These are phyloP conservation scores for Inonotus hispidus DNA, from an alignment of 1,284 basidiomycete species.

Conservation along the genomic window DNA sequence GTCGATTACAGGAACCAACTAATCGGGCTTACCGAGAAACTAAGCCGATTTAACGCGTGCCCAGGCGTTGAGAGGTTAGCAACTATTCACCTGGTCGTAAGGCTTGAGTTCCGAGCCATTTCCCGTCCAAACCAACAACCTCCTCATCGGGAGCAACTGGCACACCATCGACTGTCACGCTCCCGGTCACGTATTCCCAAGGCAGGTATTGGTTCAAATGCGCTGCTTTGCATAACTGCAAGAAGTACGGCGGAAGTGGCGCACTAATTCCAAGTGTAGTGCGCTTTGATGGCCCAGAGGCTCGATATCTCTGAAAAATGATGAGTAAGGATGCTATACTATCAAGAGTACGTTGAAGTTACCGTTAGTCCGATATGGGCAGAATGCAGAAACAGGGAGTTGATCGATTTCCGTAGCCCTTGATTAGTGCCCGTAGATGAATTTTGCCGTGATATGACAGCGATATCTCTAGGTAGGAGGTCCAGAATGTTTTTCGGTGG, in stretches of 20 bases:
- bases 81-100: too few relatives aligned
- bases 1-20: too few relatives aligned
- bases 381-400: slow-evolving; percentile 51
- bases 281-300: slow-evolving; percentile 38
- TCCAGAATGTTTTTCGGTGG: slow-evolving; percentile 30
- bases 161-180: slow-evolving; percentile 10
- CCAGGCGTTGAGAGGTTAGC: too few relatives aligned
- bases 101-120: slow-evolving; percentile 1
- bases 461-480: slow-evolving; percentile 33
- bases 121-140: slow-evolving; percentile 14
- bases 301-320: slow-evolving; percentile 40
- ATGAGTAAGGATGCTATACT: not conserved
- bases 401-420: not conserved
- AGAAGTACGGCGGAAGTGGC: slow-evolving; percentile 49
- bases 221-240: slow-evolving; percentile 35
- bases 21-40: too few relatives aligned
- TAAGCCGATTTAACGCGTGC: too few relatives aligned
- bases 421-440: not conserved
- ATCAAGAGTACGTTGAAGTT: slow-evolving; percentile 24
- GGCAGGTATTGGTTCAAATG: slow-evolving; percentile 7
- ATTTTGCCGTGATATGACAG: not conserved
- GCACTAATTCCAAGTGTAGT: slow-evolving; percentile 45
- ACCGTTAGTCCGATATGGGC: slow-evolving; percentile 51
- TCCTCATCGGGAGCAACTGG: not conserved
- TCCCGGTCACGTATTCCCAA: slow-evolving; percentile 1